phyloP scores from a whole-genome alignment of 1,139 yeast genomes.

The Candida sp. region DNA sequence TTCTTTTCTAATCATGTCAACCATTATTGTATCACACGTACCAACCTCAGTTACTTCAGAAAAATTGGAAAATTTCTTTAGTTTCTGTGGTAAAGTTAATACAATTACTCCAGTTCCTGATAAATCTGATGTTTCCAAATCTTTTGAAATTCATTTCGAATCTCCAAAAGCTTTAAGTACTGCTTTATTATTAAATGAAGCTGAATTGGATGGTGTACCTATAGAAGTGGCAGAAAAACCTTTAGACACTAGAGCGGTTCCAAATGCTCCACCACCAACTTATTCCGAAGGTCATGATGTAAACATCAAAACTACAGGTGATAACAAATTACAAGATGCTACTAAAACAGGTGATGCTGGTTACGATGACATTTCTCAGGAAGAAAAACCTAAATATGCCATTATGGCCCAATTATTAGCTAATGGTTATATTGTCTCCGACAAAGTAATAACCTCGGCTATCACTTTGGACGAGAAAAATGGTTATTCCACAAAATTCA shows the following conservation, averaged over 20 bases:
- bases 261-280: constrained; percentile 8
- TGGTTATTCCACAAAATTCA: constrained; percentile 59
- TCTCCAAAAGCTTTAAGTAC: constrained; percentile 64
- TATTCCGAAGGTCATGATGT: constrained; percentile 7
- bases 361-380: constrained; percentile 62
- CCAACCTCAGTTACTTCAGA: constrained; percentile 51
- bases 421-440: constrained; percentile 67
- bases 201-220: constrained; percentile 61
- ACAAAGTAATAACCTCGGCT: constrained; percentile 56
- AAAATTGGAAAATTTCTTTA: constrained; percentile 65
- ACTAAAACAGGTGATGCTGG: constrained; percentile 25
- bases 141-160: constrained; percentile 51
- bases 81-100: constrained; percentile 72
- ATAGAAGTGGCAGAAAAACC: constrained; percentile 43
- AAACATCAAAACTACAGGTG: constrained; percentile 11
- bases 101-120: constrained; percentile 34
- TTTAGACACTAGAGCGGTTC: constrained; percentile 9
- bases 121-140: constrained; percentile 24
- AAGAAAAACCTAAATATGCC: constrained; percentile 73
- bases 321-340: constrained; percentile 14
- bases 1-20: constrained; percentile 21
- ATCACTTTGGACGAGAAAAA: constrained; percentile 61
- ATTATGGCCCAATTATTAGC: constrained; percentile 75
- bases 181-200: constrained; percentile 71
- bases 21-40: constrained; percentile 58